A percentile compares a stretch with the other conserved stretches of the same genome.
phyloP scores from a whole-genome alignment of 192 early-diverging fungal genomes.

The Coemansia sp. region DNA sequence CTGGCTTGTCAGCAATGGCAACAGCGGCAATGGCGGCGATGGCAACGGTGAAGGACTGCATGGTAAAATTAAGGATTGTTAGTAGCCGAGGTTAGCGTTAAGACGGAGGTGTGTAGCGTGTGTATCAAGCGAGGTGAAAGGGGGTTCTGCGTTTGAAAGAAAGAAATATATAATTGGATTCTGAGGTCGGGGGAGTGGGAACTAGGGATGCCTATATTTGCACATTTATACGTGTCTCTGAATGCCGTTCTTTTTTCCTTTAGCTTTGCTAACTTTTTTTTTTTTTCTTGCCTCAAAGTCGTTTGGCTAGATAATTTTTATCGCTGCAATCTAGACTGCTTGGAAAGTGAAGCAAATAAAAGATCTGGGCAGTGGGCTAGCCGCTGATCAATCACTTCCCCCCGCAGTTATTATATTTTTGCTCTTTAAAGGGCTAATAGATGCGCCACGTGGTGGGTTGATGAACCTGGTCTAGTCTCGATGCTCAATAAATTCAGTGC shows the following conservation, averaged over 20 bases:
- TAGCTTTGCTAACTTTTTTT: not conserved
- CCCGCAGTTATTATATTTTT: not conserved
- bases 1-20: constrained; percentile 18
- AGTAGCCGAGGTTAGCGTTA: not conserved
- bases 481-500: not conserved
- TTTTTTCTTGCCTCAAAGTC: not conserved
- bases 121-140: not conserved
- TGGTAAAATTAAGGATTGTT: constrained; percentile 9
- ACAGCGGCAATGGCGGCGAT: constrained; percentile 32
- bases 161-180: not conserved
- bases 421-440: not conserved
- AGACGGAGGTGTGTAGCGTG: not conserved
- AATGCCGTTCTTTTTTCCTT: not conserved
- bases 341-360: not conserved
- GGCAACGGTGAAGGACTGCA: constrained; percentile 39
- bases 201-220: not conserved
- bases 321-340: not conserved
- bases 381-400: not conserved
- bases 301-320: not conserved
- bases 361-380: not conserved
- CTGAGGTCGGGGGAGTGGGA: not conserved
- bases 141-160: not conserved
- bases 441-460: not conserved
- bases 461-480: not conserved
- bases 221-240: not conserved